Base-by-base conservation (phyloP, 352 stramenopile genomes). In the Pythium rhizo-oryzae region DNA sequence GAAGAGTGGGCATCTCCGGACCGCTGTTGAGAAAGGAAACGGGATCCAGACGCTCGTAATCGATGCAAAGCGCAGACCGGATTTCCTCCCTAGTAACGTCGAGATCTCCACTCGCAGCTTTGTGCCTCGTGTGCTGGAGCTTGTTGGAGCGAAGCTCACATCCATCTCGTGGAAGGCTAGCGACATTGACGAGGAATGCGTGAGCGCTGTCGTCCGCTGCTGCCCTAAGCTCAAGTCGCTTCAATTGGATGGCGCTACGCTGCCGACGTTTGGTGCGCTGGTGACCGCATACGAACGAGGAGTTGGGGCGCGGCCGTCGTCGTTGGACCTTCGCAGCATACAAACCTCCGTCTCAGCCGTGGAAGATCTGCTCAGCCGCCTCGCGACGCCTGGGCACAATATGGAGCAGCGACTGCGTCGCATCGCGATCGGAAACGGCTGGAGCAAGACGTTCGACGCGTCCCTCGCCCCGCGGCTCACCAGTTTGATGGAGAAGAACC, bases 381-480 rank as follows among this genome's bases (percentile, higher is more conserved):
- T 62, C 41, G 37, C 21, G 6, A 52, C 13, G n/a, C 12, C 21
- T 2, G 37, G 39, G 1, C 56, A 62, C 23, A 33, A n/a, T 1
- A 43, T 62, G 39, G 37, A 62, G 15, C 41, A 16, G 8, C 41
- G 44, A 11, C 18, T 62, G 23, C 56, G 44, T 12, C 56, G 56
- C 18, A 18, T 62, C 16, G 37, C 37, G 23, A 51, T 61, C 13
- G 56, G 56, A 5, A 23, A 51, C 8, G 56, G 39, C 35, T 62
- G 56, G 56, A 62, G 37, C 1, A 44, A 44, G 2, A 44, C 19
- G 6, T 46, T 58, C 50, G 37, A 39, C 8, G 30, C 7, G 15
- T 62, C 44, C 15, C 52, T 41, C 19, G 35, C 54, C 12, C 3
- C 7, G 4, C 8, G 4, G n/a, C n/a, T 30, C 21, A 25, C n/a